These are phyloP conservation scores for Macrocystidia cucumis DNA, from an alignment of 1,284 basidiomycete genomes.

Conservation along the genomic window DNA sequence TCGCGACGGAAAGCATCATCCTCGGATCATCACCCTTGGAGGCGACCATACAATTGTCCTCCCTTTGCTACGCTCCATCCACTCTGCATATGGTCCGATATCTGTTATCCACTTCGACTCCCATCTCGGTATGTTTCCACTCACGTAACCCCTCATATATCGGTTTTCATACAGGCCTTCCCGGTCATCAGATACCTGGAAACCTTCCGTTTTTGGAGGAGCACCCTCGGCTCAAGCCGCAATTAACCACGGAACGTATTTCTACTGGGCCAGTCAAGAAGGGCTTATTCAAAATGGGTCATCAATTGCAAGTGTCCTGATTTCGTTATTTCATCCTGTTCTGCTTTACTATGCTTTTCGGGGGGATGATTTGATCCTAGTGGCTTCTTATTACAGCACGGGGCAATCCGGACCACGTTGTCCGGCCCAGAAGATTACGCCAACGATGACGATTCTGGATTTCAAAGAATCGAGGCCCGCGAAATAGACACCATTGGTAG, in stretches of 20 bases:
- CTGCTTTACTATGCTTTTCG: conserved; percentile 11
- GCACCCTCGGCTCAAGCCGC: conserved; percentile 59
- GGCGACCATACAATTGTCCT: conserved; percentile 72
- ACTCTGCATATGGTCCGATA: conserved; percentile 63
- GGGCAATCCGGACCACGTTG: conserved; percentile 71
- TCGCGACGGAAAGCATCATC: conserved; percentile 57
- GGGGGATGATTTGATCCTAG: conserved; percentile 61
- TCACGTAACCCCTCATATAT: no score
- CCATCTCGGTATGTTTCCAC: conserved; percentile 37
- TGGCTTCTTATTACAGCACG: conserved; percentile 55
- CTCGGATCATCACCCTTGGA: conserved; percentile 65
- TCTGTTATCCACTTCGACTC: conserved; percentile 79
- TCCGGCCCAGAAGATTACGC: conserved; percentile 65
- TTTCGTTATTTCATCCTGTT: conserved; percentile 14
- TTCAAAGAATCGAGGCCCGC: conserved; percentile 68
- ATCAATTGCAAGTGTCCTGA: conserved; percentile 69
- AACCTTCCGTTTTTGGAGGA: conserved; percentile 63
- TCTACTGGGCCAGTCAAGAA: conserved; percentile 72
- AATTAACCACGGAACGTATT: conserved; percentile 73
- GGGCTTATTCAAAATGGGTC: conserved; percentile 69
- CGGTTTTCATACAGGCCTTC: no score
- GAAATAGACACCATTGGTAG: conserved; percentile 69
- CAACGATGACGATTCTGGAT: conserved; percentile 61
- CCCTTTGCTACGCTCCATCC: conserved; percentile 45
- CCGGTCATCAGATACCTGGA: conserved; percentile 64